A percentile compares a stretch with the other conserved stretches of the same genome.
Evolutionary conservation across 208 protist species (phyloP).

Genomic region (Leishmania gerbilli): DNA sequence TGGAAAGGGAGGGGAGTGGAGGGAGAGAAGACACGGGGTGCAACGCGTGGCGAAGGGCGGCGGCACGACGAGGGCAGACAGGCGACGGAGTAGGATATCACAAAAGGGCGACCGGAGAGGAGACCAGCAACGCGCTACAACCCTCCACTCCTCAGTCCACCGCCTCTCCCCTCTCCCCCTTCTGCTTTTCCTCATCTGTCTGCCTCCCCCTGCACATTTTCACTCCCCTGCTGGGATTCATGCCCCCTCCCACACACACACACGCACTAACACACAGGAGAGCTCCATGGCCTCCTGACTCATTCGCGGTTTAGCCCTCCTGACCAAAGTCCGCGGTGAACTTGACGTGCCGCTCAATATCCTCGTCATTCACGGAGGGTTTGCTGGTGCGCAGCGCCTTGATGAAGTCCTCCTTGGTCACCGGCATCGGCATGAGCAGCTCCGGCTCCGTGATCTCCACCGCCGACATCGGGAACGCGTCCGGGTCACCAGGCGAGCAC

Average conservation of each 20-base stretch:
- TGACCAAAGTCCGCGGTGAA: conserved; percentile 98
- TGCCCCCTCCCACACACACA: neutral
- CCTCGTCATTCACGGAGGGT: conserved; percentile 90
- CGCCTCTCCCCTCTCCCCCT: neutral
- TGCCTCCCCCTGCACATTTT: neutral
- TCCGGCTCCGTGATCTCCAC: conserved; percentile 89
- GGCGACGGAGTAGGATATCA: neutral
- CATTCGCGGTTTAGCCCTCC: conserved; percentile 74
- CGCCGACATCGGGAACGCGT: conserved; percentile 93
- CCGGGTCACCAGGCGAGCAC: conserved; percentile 94
- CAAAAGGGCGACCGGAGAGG: neutral
- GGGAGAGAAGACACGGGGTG: neutral
- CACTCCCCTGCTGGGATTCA: neutral
- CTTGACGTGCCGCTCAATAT: conserved; percentile 93
- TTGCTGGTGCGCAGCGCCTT: conserved; percentile 87
- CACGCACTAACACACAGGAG: neutral
- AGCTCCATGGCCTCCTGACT: neutral
- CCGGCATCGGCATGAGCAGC: conserved; percentile 89
- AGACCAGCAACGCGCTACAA: neutral
- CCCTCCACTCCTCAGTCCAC: neutral
- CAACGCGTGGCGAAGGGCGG: neutral
- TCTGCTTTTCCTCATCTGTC: too few species aligned
- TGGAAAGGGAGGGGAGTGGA: neutral
- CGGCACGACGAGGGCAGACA: neutral
- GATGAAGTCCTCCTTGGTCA: conserved; percentile 93